A percentile compares a stretch with the other conserved stretches of the same genome.
phyloP scores from a whole-genome alignment of 2,329 filamentous ascomycete genomes.

The Chaetomium globosum region DNA sequence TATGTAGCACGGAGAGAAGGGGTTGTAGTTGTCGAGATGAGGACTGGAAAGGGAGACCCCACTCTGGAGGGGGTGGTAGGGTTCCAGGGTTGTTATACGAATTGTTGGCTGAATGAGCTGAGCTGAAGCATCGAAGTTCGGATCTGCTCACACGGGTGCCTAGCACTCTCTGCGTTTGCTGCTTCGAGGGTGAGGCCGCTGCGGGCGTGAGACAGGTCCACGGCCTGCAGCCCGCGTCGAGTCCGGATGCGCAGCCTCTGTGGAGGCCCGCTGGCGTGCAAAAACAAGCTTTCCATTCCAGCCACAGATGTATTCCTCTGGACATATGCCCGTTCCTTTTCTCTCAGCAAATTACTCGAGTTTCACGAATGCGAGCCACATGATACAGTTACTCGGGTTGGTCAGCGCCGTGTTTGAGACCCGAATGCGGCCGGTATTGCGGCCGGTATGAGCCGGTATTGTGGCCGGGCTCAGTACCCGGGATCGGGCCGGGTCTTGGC shows the following conservation, averaged over 20 bases:
- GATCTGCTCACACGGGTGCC: neutral
- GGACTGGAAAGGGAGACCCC: neutral
- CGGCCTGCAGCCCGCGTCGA: too few relatives aligned
- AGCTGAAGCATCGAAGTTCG: neutral
- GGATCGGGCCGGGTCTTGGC: conserved; percentile 3
- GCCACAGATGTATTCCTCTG: neutral
- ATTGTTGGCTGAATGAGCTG: neutral
- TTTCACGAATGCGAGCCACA: neutral
- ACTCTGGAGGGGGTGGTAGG: neutral
- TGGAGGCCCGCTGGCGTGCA: too few relatives aligned
- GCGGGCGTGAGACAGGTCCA: neutral
- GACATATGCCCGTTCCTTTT: neutral
- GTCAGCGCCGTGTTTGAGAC: conserved; percentile 7
- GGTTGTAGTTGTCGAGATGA: neutral
- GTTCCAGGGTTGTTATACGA: neutral
- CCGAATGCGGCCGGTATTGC: conserved; percentile 1
- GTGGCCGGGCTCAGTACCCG: conserved; percentile 3
- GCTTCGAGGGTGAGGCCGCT: too few relatives aligned
- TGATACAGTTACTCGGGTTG: neutral
- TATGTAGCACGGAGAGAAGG: too few relatives aligned
- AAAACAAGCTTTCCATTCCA: neutral
- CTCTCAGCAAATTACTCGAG: neutral
- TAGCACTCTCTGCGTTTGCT: neutral
- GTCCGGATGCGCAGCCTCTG: neutral
- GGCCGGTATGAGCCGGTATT: neutral